These are phyloP conservation scores for Phytophthora hibernalis DNA, from an alignment of 352 stramenopile genomes.

Conservation along the genomic window DNA sequence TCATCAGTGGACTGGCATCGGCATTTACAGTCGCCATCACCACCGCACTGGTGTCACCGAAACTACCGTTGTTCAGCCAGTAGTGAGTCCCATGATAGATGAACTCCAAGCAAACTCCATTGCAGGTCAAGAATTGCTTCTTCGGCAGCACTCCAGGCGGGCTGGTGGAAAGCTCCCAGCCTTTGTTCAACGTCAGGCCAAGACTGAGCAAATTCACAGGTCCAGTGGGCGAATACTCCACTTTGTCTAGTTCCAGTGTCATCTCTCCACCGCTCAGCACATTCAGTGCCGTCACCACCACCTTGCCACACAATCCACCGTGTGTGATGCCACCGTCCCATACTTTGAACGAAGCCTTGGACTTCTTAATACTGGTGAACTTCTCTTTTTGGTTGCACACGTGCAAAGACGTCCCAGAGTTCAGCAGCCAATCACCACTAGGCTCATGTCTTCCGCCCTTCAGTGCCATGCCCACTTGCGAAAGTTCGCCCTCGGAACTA, in stretches of 20 bases:
- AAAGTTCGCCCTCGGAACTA: too few species aligned
- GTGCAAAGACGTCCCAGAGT: too few species aligned
- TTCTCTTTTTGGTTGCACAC: too few species aligned
- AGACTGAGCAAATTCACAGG: slow-evolving; percentile 13
- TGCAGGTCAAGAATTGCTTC: slow-evolving; percentile 2
- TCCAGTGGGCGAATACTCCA: slow-evolving; percentile 6
- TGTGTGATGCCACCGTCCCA: neutral
- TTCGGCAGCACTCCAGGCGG: neutral
- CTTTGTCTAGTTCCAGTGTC: neutral
- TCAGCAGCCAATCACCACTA: too few species aligned
- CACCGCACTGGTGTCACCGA: too few species aligned
- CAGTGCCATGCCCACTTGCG: too few species aligned
- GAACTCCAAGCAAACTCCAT: neutral
- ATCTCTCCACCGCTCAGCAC: neutral
- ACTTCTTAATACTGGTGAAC: too few species aligned
- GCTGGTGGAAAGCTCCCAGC: neutral
- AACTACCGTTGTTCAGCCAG: too few species aligned
- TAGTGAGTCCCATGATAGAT: slow-evolving; percentile 6
- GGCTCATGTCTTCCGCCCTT: too few species aligned
- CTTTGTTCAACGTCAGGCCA: slow-evolving; percentile 1
- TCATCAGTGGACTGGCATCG: too few species aligned
- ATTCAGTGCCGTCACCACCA: slow-evolving; percentile 1
- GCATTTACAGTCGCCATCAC: too few species aligned
- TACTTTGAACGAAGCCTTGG: too few species aligned
- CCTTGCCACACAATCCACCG: neutral